phyloP scores from a whole-genome alignment of 163 green algal genomes.

The Chloromonas sp. region DNA sequence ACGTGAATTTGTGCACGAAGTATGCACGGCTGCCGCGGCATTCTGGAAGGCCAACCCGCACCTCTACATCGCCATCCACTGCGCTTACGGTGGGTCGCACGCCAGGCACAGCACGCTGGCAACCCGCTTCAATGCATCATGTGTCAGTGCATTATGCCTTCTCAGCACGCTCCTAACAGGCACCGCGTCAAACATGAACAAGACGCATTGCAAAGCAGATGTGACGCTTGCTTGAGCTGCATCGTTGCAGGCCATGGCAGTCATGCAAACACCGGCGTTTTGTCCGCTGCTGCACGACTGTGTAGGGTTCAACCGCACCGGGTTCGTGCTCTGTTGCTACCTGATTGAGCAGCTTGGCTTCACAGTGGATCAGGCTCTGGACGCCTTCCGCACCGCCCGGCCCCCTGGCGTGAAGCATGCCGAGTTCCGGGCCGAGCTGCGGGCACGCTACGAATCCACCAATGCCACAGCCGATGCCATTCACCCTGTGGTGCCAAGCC shows the following conservation, averaged over 20 bases:
- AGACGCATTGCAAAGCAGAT: no score
- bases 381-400: slow-evolving; percentile 58
- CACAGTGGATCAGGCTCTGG: slow-evolving; percentile 65
- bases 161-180: no score
- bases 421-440: slow-evolving; percentile 71
- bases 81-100: slow-evolving; percentile 59
- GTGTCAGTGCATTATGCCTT: no score
- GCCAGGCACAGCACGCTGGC: background rate
- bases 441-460: slow-evolving; percentile 48
- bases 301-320: slow-evolving; percentile 83
- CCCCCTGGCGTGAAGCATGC: slow-evolving; percentile 80
- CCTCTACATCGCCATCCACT: slow-evolving; percentile 81
- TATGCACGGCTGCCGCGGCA: slow-evolving; percentile 22
- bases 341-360: slow-evolving; percentile 58
- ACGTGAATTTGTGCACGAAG: slow-evolving; percentile 48
- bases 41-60: slow-evolving; percentile 56
- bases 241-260: no score
- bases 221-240: no score
- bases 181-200: no score
- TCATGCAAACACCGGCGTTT: no score
- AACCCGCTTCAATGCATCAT: no score
- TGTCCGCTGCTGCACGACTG: no score
- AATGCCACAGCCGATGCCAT: background rate
- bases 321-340: slow-evolving; percentile 82
- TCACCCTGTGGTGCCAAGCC: background rate